phyloP scores from a whole-genome alignment of 352 stramenopile genomes.

The Hyaloperonospora brassicae region DNA sequence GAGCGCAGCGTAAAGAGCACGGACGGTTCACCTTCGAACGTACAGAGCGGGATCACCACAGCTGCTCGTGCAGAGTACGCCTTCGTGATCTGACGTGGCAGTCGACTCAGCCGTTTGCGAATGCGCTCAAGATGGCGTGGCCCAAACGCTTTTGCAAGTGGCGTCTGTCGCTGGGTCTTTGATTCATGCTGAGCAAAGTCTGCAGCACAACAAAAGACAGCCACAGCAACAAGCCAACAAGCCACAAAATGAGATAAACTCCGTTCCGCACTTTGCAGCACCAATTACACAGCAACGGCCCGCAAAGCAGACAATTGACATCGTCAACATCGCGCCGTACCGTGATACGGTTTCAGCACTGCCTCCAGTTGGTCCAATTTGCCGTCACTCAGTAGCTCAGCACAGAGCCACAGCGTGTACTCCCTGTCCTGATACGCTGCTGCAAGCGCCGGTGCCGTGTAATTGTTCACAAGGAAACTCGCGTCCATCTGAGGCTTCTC shows the following conservation, averaged over 20 bases:
- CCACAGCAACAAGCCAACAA: conserved; percentile 6
- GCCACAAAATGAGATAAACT: neutral
- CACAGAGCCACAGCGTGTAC: conserved; percentile 72
- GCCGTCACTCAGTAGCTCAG: conserved; percentile 59
- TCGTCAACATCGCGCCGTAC: conserved; percentile 13
- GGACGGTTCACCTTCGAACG: conserved; percentile 90
- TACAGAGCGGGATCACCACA: conserved; percentile 95
- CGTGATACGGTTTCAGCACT: conserved; percentile 71
- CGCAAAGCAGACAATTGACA: too few relatives aligned
- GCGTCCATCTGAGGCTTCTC: conserved; percentile 63
- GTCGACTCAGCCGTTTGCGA: conserved; percentile 90
- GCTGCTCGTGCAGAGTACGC: conserved; percentile 87
- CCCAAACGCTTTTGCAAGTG: conserved; percentile 70
- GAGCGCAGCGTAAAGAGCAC: conserved; percentile 95
- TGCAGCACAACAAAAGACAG: conserved; percentile 11
- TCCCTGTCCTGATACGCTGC: conserved; percentile 91
- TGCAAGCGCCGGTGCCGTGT: conserved; percentile 92
- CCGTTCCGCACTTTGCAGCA: too few relatives aligned
- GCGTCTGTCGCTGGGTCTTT: conserved; percentile 35
- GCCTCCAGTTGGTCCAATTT: conserved; percentile 64
- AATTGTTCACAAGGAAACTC: conserved; percentile 92
- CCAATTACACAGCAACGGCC: too few relatives aligned
- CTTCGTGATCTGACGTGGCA: conserved; percentile 91
- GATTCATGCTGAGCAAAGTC: conserved; percentile 41
- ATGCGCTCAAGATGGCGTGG: conserved; percentile 87